Evolutionary conservation across 768 basidiomycete species (phyloP).

Genomic region (Boletus insuetus): DNA sequence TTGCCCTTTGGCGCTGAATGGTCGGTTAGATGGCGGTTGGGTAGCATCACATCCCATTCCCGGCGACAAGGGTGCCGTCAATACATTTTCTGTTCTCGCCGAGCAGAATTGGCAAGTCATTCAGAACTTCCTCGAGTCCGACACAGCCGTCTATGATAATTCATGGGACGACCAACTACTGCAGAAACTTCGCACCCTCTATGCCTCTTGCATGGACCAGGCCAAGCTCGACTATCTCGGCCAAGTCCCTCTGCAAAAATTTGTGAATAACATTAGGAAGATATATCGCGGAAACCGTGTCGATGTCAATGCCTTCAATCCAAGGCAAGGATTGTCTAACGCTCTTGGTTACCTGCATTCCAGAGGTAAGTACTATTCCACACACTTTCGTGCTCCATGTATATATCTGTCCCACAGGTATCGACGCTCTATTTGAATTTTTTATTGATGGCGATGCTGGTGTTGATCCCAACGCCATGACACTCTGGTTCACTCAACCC

Average conservation of each 20-base stretch:
- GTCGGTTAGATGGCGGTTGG: conserved; percentile 79
- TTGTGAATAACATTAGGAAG: conserved; percentile 59
- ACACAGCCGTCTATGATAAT: conserved; percentile 34
- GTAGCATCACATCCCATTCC: conserved; percentile 79
- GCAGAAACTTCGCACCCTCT: conserved; percentile 68
- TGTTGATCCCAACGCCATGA: conserved; percentile 82
- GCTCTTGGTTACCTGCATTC: conserved; percentile 87
- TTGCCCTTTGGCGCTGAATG: conserved; percentile 4
- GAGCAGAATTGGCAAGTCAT: conserved; percentile 79
- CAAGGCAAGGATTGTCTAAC: conserved; percentile 66
- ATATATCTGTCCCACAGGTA: conserved; percentile 43
- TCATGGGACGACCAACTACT: conserved; percentile 55
- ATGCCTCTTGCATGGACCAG: conserved; percentile 81
- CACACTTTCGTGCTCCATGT: neutral
- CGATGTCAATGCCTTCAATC: conserved; percentile 33
- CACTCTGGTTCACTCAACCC: conserved; percentile 82
- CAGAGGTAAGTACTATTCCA: conserved; percentile 48
- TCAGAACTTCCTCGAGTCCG: conserved; percentile 61
- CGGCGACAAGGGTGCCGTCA: conserved; percentile 73
- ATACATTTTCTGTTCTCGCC: conserved; percentile 68
- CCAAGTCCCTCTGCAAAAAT: conserved; percentile 60
- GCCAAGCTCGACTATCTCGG: conserved; percentile 72
- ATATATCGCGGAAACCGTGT: conserved; percentile 57
- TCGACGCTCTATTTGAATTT: conserved; percentile 77
- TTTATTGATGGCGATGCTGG: conserved; percentile 87